Conservation (phyloP, 108 stramenopile genomes). For the Fistulifera solaris region DNA sequence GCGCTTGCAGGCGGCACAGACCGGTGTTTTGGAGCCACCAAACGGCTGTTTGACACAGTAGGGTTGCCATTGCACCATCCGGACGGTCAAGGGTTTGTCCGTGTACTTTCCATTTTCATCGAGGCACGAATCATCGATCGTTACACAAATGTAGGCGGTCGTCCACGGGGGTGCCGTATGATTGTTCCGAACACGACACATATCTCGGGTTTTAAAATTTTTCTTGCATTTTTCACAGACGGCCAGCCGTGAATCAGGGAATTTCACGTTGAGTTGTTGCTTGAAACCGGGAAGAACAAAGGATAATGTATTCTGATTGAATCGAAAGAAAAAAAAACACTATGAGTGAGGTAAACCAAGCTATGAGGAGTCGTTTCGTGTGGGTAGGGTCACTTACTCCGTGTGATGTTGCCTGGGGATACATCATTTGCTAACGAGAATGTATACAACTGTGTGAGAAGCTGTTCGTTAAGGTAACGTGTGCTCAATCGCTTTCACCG, state of each 20-base stretch:
- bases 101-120: constrained; percentile 50
- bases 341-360: neutral
- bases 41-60: constrained; percentile 35
- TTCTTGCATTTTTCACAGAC: constrained; percentile 83
- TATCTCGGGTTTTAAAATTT: constrained; percentile 77
- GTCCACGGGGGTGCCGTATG: constrained; percentile 74
- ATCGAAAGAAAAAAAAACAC: neutral
- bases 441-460: neutral
- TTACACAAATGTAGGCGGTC: constrained; percentile 69
- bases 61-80: constrained; percentile 57
- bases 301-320: constrained; percentile 34
- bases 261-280: constrained; percentile 66
- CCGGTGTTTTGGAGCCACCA: constrained; percentile 40
- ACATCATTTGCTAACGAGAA: constrained; percentile 43
- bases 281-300: constrained; percentile 70
- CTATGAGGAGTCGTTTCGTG: neutral
- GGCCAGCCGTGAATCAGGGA: constrained; percentile 65
- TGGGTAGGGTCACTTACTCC: constrained; percentile 29
- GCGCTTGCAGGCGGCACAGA: constrained; percentile 64
- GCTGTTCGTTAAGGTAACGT: too few relatives aligned
- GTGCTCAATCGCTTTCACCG: too few relatives aligned
- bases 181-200: constrained; percentile 67
- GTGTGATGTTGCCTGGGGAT: constrained; percentile 43
- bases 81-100: constrained; percentile 44
- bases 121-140: constrained; percentile 55